Base-by-base conservation (phyloP, 805 yeast genomes). In the Nakazawaea ambrosiae region DNA sequence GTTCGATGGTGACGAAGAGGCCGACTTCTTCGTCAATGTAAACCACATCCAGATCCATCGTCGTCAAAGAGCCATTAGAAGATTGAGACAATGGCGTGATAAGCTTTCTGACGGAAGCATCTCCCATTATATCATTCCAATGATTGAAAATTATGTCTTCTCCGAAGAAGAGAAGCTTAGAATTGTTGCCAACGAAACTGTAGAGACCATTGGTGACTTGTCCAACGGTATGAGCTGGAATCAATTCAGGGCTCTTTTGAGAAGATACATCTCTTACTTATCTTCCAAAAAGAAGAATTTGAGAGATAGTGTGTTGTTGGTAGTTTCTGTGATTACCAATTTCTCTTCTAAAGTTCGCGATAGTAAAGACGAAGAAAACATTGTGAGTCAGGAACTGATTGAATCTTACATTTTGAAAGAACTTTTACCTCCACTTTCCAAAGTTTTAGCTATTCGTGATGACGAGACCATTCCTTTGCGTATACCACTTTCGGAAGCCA, bases 1-100 rank as follows among this genome's bases (percentile, higher is more conserved):
- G 1, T 70, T 64, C 49, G 66, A 71, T 36, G 80, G 79, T 29
- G 94, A 87, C 48, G 90, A 80, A 26, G 97, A 88, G 49, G 82
- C 87, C 4, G 80, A 86, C 56, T 83, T 86, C 52, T 60, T 60
- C 49, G 49, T 48, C 34, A 87, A 88, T 49, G 68, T 92, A 33
- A 71, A 70, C 42, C 96, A 90, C 55, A 78, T 90, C 26, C 98
- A 90, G 61, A 49, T 81, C 8, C 87, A 81, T 51, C 75, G 95
- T 60, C 81, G 96, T 49, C 88, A 83, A 55, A 71, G 88, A 49
- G 95, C 97, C 0, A 68, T 90, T 17, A 71, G 76, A 49, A 70
- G 83, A 41, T 58, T 89, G 20, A 68, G 70, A 9, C 76, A 66
- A 4, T 49, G 68, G 30, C 70, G 75, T 5, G 41, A 55, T 16